phyloP scores from a whole-genome alignment of 2,329 filamentous ascomycete species.

The Phaeosphaeriaceae sp. region DNA sequence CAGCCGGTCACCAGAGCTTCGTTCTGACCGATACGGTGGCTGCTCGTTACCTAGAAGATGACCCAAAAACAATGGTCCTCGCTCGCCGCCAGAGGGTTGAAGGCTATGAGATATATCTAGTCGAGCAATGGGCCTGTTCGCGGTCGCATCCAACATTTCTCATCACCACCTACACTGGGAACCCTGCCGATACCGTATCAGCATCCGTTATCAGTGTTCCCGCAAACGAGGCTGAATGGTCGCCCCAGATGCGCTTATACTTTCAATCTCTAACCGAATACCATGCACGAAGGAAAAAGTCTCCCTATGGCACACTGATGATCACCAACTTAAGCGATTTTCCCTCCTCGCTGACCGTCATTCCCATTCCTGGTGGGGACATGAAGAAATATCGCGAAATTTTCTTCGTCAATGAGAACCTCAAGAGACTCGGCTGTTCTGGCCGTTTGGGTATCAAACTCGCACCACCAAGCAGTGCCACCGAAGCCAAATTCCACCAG shows the following conservation, averaged over 20 bases:
- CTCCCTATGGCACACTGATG: conserved; percentile 83
- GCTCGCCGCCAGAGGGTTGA: conserved; percentile 72
- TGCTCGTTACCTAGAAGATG: conserved; percentile 79
- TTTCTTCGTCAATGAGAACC: conserved; percentile 92
- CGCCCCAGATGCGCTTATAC: conserved; percentile 77
- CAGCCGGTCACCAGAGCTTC: conserved; percentile 59
- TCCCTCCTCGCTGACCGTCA: conserved; percentile 90
- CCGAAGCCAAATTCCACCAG: conserved; percentile 88
- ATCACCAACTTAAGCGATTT: conserved; percentile 93
- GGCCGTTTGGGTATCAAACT: conserved; percentile 86
- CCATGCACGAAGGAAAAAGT: conserved; percentile 83
- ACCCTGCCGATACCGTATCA: conserved; percentile 76
- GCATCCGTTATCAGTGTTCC: conserved; percentile 84
- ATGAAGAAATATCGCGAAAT: conserved; percentile 77
- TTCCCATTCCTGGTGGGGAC: conserved; percentile 86
- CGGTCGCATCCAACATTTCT: conserved; percentile 87
- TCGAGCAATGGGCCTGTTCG: conserved; percentile 98
- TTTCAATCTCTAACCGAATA: conserved; percentile 86
- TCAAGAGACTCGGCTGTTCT: conserved; percentile 91
- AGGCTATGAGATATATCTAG: conserved; percentile 91
- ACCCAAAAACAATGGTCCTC: conserved; percentile 75
- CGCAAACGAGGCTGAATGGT: conserved; percentile 80
- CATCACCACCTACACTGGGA: conserved; percentile 91
- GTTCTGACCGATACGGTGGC: conserved; percentile 71
- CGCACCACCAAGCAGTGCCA: conserved; percentile 76